A percentile compares a stretch with the other conserved stretches of the same genome.
Conservation (phyloP, 768 basidiomycete genomes). For the Lactarius tabidus region DNA sequence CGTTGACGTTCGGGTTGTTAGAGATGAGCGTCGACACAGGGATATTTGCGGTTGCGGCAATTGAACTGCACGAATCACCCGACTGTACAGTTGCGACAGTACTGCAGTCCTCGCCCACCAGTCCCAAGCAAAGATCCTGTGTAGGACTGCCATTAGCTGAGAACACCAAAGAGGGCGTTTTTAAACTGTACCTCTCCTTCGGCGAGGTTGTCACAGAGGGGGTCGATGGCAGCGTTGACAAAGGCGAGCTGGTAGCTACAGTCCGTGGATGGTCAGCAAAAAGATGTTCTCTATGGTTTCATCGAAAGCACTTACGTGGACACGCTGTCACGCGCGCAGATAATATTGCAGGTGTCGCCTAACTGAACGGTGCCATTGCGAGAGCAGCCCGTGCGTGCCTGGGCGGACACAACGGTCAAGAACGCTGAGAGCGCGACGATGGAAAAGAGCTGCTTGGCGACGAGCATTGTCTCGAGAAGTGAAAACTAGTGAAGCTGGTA, state of each 20-base stretch:
- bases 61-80: conserved; percentile 49
- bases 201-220: conserved; percentile 54
- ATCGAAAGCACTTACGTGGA: conserved; percentile 39
- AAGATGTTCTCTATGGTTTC: not conserved
- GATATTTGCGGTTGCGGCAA: conserved; percentile 42
- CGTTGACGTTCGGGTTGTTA: conserved; percentile 75
- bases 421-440: conserved; percentile 4
- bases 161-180: not conserved
- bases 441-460: conserved; percentile 4
- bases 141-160: not conserved
- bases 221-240: conserved; percentile 49
- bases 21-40: conserved; percentile 40
- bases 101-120: conserved; percentile 51
- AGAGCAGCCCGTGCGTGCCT: conserved; percentile 37
- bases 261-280: not conserved
- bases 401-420: conserved; percentile 1
- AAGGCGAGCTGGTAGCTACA: conserved; percentile 54
- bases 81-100: conserved; percentile 43
- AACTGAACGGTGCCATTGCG: conserved; percentile 48
- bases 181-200: conserved; percentile 40
- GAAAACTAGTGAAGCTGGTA: not conserved
- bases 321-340: conserved; percentile 44
- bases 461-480: not conserved
- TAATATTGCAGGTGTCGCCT: conserved; percentile 55
- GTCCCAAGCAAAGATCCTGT: conserved; percentile 49